Evolutionary conservation across 106 monocot species (phyloP).

Genomic region (Apostasia shenzhenica): DNA sequence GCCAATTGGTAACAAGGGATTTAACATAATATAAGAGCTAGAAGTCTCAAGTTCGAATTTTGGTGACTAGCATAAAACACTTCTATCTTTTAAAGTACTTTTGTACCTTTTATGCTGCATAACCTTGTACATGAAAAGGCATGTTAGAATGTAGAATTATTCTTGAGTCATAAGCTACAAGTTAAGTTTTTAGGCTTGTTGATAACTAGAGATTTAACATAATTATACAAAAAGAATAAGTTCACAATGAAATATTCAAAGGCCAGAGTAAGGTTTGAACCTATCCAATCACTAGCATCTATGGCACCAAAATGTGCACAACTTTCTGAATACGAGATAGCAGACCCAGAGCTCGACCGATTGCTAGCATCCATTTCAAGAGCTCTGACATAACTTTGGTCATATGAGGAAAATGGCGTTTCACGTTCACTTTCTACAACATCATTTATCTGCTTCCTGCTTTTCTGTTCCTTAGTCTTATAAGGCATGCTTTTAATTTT

Average conservation of each 20-base stretch:
- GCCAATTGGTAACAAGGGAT: too few species aligned
- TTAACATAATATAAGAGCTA: too few species aligned
- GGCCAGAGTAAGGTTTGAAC: constrained; percentile 17
- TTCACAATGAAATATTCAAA: not conserved
- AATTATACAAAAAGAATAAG: too few species aligned
- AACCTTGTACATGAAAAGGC: too few species aligned
- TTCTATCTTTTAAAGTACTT: too few species aligned
- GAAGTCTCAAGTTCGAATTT: too few species aligned
- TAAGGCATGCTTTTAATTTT: constrained; percentile 38
- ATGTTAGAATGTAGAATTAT: too few species aligned
- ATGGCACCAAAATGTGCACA: constrained; percentile 65
- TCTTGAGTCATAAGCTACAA: too few species aligned
- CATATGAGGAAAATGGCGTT: constrained; percentile 30
- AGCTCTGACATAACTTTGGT: constrained; percentile 57
- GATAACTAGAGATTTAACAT: too few species aligned
- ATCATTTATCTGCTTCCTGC: constrained; percentile 37
- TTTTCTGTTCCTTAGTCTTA: constrained; percentile 47
- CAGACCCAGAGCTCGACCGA: constrained; percentile 87
- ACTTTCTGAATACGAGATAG: constrained; percentile 83
- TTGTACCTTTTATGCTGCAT: too few species aligned
- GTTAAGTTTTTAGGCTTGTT: too few species aligned
- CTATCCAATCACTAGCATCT: constrained; percentile 73
- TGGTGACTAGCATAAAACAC: too few species aligned
- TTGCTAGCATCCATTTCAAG: constrained; percentile 65
- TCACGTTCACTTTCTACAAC: constrained; percentile 27